Evolutionary conservation across 2,329 filamentous ascomycete species (phyloP), one percentile per base, ranked within the genome.

Genomic region (Nothopassalora personata): DNA sequence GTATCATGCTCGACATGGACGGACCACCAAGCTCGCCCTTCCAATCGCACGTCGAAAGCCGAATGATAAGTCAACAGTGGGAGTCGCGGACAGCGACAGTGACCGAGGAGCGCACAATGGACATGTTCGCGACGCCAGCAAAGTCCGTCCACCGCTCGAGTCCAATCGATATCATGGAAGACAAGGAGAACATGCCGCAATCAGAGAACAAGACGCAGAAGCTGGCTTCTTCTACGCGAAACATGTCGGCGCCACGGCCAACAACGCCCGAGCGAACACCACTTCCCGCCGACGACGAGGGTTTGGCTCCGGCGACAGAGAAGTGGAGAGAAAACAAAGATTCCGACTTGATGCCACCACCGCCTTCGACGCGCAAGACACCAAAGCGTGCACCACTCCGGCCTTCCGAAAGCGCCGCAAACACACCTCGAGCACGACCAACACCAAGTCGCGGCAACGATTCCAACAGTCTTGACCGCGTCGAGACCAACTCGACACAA

Each of bases 11-110:
- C 19, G 71, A 77, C 62, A 72, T 77, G 47, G 65, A 69, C 51
- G 67, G 67, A 18, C 74, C 73, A 27, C 75, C 75, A 5, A 80
- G 77, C 57, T 81, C 79, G 39, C 79, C 79, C 13, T 81, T 80
- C 66, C 67, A 78, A n/a, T 70, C 74, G 46, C 73, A 79, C 56
- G 67, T 80, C 53, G 75, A 75, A 18, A 65, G 67, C 65, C 64
- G 71, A 55, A 65, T 63, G 10, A 57, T 69, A 15, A 72, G 68
- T 65, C 67, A 68, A 63, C 64, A 68, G 61, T 70, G 66, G 66
- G 61, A 62, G 31, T 56, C 63, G 57, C 57, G 54, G 15, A 51
- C 51, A 34, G 59, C 58, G 31, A 64, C 64, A 50, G 59, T 54
- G 6, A 56, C 58, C 9, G 62, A 66, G 30, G 61, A 68, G 53